These are phyloP conservation scores for Cadophora gregata DNA, from an alignment of 2,329 filamentous ascomycete genomes.

Conservation along the genomic window DNA sequence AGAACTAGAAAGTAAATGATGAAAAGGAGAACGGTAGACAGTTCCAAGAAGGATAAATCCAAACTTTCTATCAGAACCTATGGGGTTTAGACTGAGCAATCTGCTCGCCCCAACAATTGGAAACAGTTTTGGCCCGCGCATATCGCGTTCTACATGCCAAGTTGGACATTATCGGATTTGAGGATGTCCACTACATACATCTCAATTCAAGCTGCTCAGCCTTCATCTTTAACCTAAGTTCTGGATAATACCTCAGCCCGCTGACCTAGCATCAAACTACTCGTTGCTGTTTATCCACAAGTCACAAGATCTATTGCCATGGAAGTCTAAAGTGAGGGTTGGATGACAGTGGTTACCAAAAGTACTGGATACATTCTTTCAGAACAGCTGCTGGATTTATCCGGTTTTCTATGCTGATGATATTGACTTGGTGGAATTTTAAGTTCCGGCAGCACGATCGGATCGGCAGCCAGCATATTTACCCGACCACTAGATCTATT, in stretches of 20 bases:
- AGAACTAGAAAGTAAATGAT: neutral
- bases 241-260: neutral
- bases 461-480: slow-evolving; percentile 7
- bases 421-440: neutral
- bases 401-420: neutral
- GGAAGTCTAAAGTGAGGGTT: neutral
- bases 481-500: slow-evolving; percentile 1
- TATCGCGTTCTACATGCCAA: neutral
- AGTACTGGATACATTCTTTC: neutral
- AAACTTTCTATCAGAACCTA: neutral
- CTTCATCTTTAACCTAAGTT: slow-evolving; percentile 5
- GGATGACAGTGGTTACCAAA: neutral
- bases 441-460: neutral
- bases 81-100: neutral
- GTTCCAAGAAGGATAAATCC: neutral
- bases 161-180: neutral
- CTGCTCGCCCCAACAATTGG: slow-evolving; percentile 1
- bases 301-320: slow-evolving; percentile 6
- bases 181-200: slow-evolving; percentile 2
- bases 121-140: neutral
- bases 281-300: slow-evolving; percentile 1
- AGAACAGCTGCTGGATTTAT: neutral
- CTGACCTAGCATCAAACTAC: neutral
- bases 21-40: neutral
- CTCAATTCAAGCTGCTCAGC: slow-evolving; percentile 3